A percentile compares a stretch with the other conserved stretches of the same genome.
Conservation (phyloP, 2,329 filamentous ascomycete species). For the Onygenales sp. region DNA sequence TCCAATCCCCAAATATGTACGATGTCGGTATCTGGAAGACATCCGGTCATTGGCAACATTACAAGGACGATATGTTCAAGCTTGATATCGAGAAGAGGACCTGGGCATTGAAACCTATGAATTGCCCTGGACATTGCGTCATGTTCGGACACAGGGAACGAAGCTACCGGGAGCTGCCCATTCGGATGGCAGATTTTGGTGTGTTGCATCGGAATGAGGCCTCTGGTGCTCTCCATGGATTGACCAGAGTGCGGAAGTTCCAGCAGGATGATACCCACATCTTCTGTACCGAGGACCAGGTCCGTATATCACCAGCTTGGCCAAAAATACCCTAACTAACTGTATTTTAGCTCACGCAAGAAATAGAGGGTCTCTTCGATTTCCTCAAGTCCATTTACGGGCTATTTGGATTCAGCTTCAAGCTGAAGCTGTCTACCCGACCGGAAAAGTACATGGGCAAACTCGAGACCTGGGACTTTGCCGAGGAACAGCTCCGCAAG, state of each 20-base stretch:
- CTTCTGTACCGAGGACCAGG: constrained; percentile 78
- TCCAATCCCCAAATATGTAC: constrained; percentile 94
- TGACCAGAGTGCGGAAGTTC: constrained; percentile 89
- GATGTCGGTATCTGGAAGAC: constrained; percentile 88
- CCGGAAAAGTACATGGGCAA: constrained; percentile 84
- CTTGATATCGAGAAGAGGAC: constrained; percentile 71
- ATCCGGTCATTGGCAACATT: constrained; percentile 88
- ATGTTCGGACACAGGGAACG: constrained; percentile 76
- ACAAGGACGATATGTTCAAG: constrained; percentile 94
- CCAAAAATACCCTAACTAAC: constrained; percentile 7
- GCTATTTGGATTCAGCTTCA: constrained; percentile 80
- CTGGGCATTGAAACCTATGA: constrained; percentile 92
- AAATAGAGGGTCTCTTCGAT: constrained; percentile 78
- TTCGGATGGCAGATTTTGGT: constrained; percentile 91
- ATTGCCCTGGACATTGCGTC: constrained; percentile 89
- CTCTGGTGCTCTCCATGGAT: constrained; percentile 78
- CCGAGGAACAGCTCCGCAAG: constrained; percentile 69
- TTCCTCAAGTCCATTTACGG: constrained; percentile 75
- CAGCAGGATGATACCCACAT: constrained; percentile 96
- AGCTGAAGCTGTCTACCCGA: constrained; percentile 86
- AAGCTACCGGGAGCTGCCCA: constrained; percentile 81
- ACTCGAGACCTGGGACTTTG: constrained; percentile 77
- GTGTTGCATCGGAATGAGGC: constrained; percentile 92
- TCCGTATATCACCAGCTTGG: constrained; percentile 14
- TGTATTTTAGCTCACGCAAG: constrained; percentile 46